Evolutionary conservation across 768 basidiomycete genomes (phyloP).

Genomic region (Russula sp.): DNA sequence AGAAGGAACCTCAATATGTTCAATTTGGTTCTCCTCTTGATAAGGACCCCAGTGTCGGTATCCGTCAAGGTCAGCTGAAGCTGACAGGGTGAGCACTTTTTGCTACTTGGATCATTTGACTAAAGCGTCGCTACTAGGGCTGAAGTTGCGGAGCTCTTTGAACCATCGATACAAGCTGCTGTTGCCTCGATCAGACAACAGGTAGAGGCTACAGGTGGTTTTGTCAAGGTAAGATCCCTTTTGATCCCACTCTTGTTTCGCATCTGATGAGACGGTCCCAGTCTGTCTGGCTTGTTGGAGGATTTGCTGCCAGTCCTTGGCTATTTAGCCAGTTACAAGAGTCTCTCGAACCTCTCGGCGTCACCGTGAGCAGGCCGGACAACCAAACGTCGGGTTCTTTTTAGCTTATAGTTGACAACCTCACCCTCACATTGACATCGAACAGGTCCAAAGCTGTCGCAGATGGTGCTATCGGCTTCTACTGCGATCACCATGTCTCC

Average conservation of each 20-base stretch:
- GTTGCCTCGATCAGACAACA: constrained; percentile 61
- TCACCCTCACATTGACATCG: constrained; percentile 4
- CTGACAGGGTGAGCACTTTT: constrained; percentile 48
- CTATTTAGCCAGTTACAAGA: constrained; percentile 69
- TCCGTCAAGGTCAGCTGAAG: constrained; percentile 64
- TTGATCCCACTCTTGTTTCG: neutral
- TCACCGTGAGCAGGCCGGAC: constrained; percentile 68
- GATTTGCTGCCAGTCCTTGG: constrained; percentile 80
- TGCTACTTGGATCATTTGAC: neutral
- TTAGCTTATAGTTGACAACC: neutral
- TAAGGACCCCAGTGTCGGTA: constrained; percentile 62
- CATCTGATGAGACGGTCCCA: constrained; percentile 23
- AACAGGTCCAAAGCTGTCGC: constrained; percentile 76
- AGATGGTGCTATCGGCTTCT: constrained; percentile 78
- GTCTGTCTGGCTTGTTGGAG: constrained; percentile 81
- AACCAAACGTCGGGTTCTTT: constrained; percentile 56
- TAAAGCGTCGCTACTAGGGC: constrained; percentile 22
- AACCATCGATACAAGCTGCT: constrained; percentile 72
- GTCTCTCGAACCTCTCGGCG: constrained; percentile 44
- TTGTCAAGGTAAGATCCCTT: constrained; percentile 45
- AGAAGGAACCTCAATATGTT: constrained; percentile 60
- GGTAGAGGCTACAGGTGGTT: constrained; percentile 58
- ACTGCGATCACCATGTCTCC: constrained; percentile 78
- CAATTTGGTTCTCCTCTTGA: constrained; percentile 73
- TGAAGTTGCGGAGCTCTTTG: constrained; percentile 66